Conservation (phyloP, 768 basidiomycete genomes). For the Termitomyces sp. region DNA sequence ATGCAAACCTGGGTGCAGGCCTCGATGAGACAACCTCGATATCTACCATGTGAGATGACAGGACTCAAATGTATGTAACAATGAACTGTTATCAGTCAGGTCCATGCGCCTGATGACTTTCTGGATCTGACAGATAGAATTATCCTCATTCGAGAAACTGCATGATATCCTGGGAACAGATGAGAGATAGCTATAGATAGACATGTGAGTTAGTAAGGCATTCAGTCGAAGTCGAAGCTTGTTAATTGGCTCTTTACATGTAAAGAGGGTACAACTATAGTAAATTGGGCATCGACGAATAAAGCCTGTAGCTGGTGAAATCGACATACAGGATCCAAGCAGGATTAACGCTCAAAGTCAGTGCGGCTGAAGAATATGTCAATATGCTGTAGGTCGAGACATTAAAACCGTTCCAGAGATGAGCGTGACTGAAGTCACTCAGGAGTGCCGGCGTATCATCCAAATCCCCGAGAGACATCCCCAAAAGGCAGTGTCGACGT, state of each 20-base stretch:
- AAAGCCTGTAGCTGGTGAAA: background rate
- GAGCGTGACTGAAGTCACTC: too few relatives aligned
- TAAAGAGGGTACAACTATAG: background rate
- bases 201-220: background rate
- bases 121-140: background rate
- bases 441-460: too few relatives aligned
- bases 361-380: background rate
- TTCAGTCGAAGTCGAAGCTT: background rate
- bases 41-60: background rate
- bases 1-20: background rate
- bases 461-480: conserved; percentile 2
- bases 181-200: too few relatives aligned
- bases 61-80: background rate
- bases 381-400: too few relatives aligned
- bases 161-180: background rate
- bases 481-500: conserved; percentile 8
- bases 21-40: background rate
- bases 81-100: background rate
- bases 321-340: background rate
- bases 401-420: too few relatives aligned
- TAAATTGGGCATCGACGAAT: background rate
- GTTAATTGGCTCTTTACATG: background rate
- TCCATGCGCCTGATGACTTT: background rate
- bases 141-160: background rate
- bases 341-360: background rate